These are phyloP conservation scores for Lactuca saligna DNA, from an alignment of 129 eudicot species.

Conservation along the genomic window DNA sequence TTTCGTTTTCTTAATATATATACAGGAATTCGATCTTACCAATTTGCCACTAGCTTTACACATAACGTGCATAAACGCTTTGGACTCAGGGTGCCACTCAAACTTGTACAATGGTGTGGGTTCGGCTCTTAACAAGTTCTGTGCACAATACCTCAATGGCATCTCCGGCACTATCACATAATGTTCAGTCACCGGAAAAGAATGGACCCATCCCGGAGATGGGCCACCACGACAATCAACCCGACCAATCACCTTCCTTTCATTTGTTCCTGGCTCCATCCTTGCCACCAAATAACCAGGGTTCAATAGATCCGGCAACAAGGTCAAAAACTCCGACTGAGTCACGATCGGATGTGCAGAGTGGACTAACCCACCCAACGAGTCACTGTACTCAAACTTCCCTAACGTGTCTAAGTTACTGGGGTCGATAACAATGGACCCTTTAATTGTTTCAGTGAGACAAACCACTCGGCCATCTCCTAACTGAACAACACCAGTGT, in stretches of 20 bases:
- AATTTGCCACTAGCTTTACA: conserved; percentile 89
- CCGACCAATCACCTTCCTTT: conserved; percentile 81
- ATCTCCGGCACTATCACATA: conserved; percentile 90
- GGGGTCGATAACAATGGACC: conserved; percentile 81
- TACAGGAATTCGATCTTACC: conserved; percentile 45
- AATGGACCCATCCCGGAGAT: conserved; percentile 95
- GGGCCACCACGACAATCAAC: conserved; percentile 89
- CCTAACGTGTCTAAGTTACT: conserved; percentile 75
- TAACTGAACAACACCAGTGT: conserved; percentile 81
- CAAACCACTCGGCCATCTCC: conserved; percentile 92
- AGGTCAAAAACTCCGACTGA: conserved; percentile 59
- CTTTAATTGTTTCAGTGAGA: conserved; percentile 87
- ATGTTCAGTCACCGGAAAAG: conserved; percentile 92
- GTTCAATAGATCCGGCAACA: conserved; percentile 77
- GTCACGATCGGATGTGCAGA: conserved; percentile 98
- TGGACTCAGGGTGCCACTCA: conserved; percentile 92
- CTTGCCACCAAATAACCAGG: conserved; percentile 87
- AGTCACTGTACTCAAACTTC: conserved; percentile 78
- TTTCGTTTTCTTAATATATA: too few relatives aligned
- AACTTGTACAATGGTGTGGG: conserved; percentile 96
- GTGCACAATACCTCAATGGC: conserved; percentile 94
- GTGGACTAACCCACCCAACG: conserved; percentile 70
- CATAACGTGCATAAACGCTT: conserved; percentile 91
- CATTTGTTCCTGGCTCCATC: conserved; percentile 79
- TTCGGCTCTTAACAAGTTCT: conserved; percentile 78